phyloP scores from a whole-genome alignment of 163 green algal species.

The Picocystis sp. region DNA sequence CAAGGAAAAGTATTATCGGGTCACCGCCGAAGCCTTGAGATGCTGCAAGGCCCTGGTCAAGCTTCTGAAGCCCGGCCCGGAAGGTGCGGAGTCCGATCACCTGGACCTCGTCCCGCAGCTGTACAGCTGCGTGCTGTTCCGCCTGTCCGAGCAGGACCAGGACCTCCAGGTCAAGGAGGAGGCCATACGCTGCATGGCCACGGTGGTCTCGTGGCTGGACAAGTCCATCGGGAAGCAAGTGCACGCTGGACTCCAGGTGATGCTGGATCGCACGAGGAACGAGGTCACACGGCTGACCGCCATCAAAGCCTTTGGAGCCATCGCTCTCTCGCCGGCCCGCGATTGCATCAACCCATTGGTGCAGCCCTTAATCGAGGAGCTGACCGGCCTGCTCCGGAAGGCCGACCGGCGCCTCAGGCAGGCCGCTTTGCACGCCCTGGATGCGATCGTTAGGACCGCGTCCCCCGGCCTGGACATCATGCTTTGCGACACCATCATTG shows the following conservation, averaged over 20 bases:
- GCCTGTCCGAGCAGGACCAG: slow-evolving; percentile 24
- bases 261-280: slow-evolving; percentile 76
- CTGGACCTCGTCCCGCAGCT: slow-evolving; percentile 15
- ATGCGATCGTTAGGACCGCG: too few relatives aligned
- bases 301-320: slow-evolving; percentile 46
- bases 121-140: slow-evolving; percentile 17
- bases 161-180: slow-evolving; percentile 88
- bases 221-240: slow-evolving; percentile 26
- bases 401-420: slow-evolving; percentile 3
- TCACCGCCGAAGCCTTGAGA: slow-evolving; percentile 63
- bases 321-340: slow-evolving; percentile 32
- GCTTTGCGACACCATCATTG: slow-evolving; percentile 20
- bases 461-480: not conserved
- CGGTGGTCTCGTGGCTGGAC: slow-evolving; percentile 37
- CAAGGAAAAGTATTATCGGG: slow-evolving; percentile 80
- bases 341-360: slow-evolving; percentile 21
- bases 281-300: slow-evolving; percentile 76
- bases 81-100: slow-evolving; percentile 4
- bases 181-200: slow-evolving; percentile 51
- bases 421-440: not conserved
- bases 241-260: slow-evolving; percentile 22
- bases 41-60: slow-evolving; percentile 43
- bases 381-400: slow-evolving; percentile 82
- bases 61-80: slow-evolving; percentile 13
- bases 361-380: slow-evolving; percentile 29